phyloP scores from a whole-genome alignment of 306 rosid genomes.

The Mimosa bimucronata region DNA sequence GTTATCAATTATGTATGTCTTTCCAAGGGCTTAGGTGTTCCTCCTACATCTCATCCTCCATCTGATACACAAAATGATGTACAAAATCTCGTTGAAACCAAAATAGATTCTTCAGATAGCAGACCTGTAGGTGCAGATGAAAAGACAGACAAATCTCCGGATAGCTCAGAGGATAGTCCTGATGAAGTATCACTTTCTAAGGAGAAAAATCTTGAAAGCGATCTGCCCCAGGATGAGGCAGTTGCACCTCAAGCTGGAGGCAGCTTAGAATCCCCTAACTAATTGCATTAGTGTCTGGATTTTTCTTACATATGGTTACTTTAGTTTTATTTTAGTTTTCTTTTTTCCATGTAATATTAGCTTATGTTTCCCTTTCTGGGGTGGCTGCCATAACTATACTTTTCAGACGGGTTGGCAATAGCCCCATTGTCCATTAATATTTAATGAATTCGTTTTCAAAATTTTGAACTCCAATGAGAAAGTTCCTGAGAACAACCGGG shows the following conservation, averaged over 20 bases:
- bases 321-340: slow-evolving; percentile 15
- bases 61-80: slow-evolving; percentile 46
- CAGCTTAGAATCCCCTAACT: slow-evolving; percentile 41
- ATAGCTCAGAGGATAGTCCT: slow-evolving; percentile 42
- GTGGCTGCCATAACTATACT: slow-evolving; percentile 31
- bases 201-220: slow-evolving; percentile 54
- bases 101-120: slow-evolving; percentile 46
- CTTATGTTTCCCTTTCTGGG: slow-evolving; percentile 24
- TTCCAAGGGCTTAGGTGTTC: slow-evolving; percentile 71
- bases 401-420: slow-evolving; percentile 20
- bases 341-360: slow-evolving; percentile 32
- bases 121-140: slow-evolving; percentile 45
- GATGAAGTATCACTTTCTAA: slow-evolving; percentile 44
- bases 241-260: slow-evolving; percentile 33
- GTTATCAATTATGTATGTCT: slow-evolving; percentile 85
- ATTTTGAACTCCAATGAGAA: slow-evolving; percentile 23
- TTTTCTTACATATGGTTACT: background rate
- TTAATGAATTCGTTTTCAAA: slow-evolving; percentile 39
- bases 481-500: slow-evolving; percentile 12
- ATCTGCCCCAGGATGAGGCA: slow-evolving; percentile 51
- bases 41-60: slow-evolving; percentile 47
- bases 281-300: slow-evolving; percentile 28
- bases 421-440: slow-evolving; percentile 5
- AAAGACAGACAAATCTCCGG: slow-evolving; percentile 40
- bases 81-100: slow-evolving; percentile 48